Base-by-base conservation (phyloP, 108 stramenopile genomes). In the Mayamaea pseudoterrestris region DNA sequence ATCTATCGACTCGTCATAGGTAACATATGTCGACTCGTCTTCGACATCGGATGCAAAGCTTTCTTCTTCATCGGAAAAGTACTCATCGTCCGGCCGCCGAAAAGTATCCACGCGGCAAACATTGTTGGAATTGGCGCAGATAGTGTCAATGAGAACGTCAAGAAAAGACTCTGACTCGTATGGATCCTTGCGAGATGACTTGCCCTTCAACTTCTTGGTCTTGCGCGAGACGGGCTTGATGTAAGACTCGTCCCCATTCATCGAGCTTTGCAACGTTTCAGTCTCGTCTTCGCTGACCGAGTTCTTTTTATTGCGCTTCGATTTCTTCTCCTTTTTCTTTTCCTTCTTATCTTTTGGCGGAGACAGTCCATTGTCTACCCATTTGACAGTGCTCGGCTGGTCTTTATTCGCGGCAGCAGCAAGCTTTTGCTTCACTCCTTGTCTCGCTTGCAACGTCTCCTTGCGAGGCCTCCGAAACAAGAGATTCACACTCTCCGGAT, bases 121-220 rank as follows among this genome's bases (percentile, higher is more conserved):
- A 68, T 66, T 40, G 64, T 71, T 58, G 56, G 80, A 50, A 39
- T 75, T 75, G 11, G 87, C 69, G 41, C 87, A 89, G 27, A 89
- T 67, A 12, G 82, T 79, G 44, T 89, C 87, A 58, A 89, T 89
- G 34, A 89, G 60, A 61, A 79, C 64, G 50, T 89, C 87, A 30
- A 89, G 53, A 42, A 89, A 89, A 2, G 77, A 78, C 54, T 71
- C 77, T 21, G 69, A 66, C 55, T 79, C 78, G 48, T 82, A 80
- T 4, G 78, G 75, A 51, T 77, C 69, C 21, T 50, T 24, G 58
- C 49, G 53, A 31, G 12, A n/a, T 41, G 16, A 23, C 69, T 60
- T 70, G 37, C 40, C 79, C 56, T 71, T 71, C n/a, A n/a, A n/a
- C n/a, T n/a, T 53, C 9, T 27, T 26, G n/a, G 20, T 3, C 44